These are phyloP conservation scores for Fusarium chuoi DNA, from an alignment of 2,329 filamentous ascomycete genomes.

Conservation along the genomic window DNA sequence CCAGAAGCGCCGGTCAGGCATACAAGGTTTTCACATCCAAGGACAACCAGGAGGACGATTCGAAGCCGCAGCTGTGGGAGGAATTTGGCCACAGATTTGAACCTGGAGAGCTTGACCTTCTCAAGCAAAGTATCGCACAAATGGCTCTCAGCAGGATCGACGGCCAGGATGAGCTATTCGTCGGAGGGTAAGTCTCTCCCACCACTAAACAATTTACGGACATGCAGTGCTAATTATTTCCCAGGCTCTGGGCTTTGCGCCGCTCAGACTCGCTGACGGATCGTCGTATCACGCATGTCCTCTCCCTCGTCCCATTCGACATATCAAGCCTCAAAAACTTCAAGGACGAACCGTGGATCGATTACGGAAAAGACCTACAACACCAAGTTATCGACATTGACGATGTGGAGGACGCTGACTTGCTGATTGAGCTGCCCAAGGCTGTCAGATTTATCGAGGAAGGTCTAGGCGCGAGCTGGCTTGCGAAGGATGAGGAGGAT, in stretches of 20 bases:
- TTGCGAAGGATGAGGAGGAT: conserved; percentile 21
- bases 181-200: conserved; percentile 50
- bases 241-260: conserved; percentile 79
- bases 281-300: conserved; percentile 85
- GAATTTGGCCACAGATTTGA: conserved; percentile 40
- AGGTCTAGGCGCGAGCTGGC: conserved; percentile 61
- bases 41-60: conserved; percentile 3
- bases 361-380: conserved; percentile 67
- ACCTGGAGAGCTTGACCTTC: conserved; percentile 36
- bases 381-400: conserved; percentile 87
- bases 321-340: conserved; percentile 54
- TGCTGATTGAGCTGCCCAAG: conserved; percentile 81
- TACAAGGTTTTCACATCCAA: neutral
- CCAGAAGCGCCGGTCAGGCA: neutral
- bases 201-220: neutral
- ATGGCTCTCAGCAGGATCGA: conserved; percentile 58
- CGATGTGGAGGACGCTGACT: conserved; percentile 89
- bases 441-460: conserved; percentile 86
- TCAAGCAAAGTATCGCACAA: conserved; percentile 47
- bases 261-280: conserved; percentile 75
- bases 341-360: conserved; percentile 60
- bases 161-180: conserved; percentile 54
- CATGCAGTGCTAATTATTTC: conserved; percentile 15
- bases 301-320: conserved; percentile 79
- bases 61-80: conserved; percentile 37